Evolutionary conservation across 495 filamentous ascomycete species (phyloP).

Genomic region (Thozetella sp.): DNA sequence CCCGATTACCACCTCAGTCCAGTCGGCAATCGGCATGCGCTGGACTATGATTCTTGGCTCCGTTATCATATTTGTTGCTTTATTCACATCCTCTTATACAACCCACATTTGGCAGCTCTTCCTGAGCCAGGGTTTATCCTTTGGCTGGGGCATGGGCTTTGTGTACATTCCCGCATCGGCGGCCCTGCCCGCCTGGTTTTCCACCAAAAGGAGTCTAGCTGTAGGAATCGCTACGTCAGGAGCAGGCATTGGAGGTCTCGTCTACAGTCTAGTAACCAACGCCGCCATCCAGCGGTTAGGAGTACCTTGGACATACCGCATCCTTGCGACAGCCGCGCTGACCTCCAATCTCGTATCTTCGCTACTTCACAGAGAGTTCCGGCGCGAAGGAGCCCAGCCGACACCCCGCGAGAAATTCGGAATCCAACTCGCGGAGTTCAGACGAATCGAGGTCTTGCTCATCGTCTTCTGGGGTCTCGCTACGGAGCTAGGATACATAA

Average conservation of each 20-base stretch:
- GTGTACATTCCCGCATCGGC: constrained; percentile 68
- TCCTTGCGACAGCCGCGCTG: constrained; percentile 54
- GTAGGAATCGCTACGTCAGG: constrained; percentile 69
- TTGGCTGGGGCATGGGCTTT: constrained; percentile 74
- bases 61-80: constrained; percentile 50
- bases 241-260: constrained; percentile 66
- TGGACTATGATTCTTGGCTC: constrained; percentile 55
- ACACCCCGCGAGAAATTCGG: constrained; percentile 21
- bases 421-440: constrained; percentile 8
- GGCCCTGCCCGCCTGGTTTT: constrained; percentile 75
- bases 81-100: constrained; percentile 60
- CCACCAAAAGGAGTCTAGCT: constrained; percentile 60
- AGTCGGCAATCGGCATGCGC: constrained; percentile 50
- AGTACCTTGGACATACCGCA: constrained; percentile 60
- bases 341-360: constrained; percentile 53
- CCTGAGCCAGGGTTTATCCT: constrained; percentile 69
- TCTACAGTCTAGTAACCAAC: constrained; percentile 49
- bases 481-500: constrained; percentile 69
- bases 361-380: constrained; percentile 54
- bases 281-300: constrained; percentile 56
- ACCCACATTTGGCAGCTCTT: constrained; percentile 67
- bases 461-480: constrained; percentile 67
- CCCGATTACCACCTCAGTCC: constrained; percentile 57
- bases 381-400: constrained; percentile 51
- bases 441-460: constrained; percentile 59